Conservation (phyloP, 108 stramenopile species). For the Cyclotella choctawhatcheeana region DNA sequence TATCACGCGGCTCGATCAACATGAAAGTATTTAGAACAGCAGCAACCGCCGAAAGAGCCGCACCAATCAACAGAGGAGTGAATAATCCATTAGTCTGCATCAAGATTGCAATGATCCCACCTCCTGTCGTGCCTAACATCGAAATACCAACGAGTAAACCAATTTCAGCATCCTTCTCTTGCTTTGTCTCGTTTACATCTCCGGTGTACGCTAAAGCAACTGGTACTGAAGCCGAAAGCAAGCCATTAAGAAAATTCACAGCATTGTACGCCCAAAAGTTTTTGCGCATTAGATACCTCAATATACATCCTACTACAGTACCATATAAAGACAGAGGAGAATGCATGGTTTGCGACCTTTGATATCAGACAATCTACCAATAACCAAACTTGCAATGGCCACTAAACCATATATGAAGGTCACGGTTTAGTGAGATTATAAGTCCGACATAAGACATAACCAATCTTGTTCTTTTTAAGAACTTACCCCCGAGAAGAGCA, state of each 20-base stretch:
- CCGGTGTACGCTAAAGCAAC: constrained; percentile 66
- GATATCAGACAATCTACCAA: constrained; percentile 46
- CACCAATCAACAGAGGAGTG: constrained; percentile 52
- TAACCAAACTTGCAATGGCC: constrained; percentile 46
- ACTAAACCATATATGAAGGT: no score
- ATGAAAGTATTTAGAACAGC: constrained; percentile 12
- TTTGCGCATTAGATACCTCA: constrained; percentile 44
- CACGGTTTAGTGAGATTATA: no score
- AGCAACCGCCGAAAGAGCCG: constrained; percentile 37
- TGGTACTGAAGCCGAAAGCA: constrained; percentile 54
- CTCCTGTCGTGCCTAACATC: no score
- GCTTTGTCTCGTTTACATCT: constrained; percentile 40
- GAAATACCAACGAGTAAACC: no score
- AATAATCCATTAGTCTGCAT: constrained; percentile 45
- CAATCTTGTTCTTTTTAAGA: no score
- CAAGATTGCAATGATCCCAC: constrained; percentile 61
- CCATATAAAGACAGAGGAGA: constrained; percentile 26
- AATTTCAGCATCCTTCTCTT: constrained; percentile 51
- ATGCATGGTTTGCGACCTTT: constrained; percentile 55
- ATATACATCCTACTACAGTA: constrained; percentile 40
- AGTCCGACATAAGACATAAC: no score
- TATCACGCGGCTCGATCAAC: constrained; percentile 58
- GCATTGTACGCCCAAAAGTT: constrained; percentile 60
- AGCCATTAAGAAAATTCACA: constrained; percentile 49
- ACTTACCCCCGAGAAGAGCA: constrained; percentile 54